Conservation (phyloP, 2,329 filamentous ascomycete species). For the Fusarium armeniacum region DNA sequence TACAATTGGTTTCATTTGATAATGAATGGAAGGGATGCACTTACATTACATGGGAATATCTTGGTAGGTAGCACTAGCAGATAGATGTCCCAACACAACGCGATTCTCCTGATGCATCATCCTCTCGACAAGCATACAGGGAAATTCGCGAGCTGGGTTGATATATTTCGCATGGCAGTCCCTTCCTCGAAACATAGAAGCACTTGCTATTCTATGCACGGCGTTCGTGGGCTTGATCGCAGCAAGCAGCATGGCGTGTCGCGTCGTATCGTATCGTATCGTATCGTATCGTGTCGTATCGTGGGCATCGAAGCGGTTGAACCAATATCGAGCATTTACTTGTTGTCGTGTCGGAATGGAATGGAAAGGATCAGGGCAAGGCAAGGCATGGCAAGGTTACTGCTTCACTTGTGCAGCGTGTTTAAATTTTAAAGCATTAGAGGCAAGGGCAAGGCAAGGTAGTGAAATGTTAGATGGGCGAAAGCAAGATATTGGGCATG, state of each 20-base stretch:
- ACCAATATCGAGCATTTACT: not conserved
- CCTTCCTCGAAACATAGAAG: not conserved
- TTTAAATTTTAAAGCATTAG: not conserved
- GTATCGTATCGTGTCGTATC: not conserved
- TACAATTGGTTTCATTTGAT: not conserved
- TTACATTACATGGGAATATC: conserved; percentile 11
- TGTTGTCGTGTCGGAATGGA: not conserved
- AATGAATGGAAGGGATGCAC: not conserved
- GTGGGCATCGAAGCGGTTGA: not conserved
- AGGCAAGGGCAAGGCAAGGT: not conserved
- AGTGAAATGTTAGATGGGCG: not conserved
- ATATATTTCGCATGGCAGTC: not conserved
- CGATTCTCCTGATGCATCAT: not conserved
- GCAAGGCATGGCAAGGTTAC: too few relatives aligned
- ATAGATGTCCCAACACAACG: not conserved
- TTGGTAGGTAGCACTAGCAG: conserved; percentile 2
- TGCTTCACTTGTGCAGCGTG: not conserved
- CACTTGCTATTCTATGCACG: conserved; percentile 13
- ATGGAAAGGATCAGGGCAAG: not conserved
- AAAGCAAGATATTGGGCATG: not conserved
- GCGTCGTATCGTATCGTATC: not conserved
- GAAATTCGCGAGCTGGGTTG: too few relatives aligned
- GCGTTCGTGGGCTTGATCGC: not conserved
- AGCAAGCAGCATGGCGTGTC: not conserved
- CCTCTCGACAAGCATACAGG: not conserved